A percentile compares a stretch with the other conserved stretches of the same genome.
These are phyloP conservation scores for Paramyrothecium roridum DNA, from an alignment of 2,329 filamentous ascomycete species.

Conservation along the genomic window DNA sequence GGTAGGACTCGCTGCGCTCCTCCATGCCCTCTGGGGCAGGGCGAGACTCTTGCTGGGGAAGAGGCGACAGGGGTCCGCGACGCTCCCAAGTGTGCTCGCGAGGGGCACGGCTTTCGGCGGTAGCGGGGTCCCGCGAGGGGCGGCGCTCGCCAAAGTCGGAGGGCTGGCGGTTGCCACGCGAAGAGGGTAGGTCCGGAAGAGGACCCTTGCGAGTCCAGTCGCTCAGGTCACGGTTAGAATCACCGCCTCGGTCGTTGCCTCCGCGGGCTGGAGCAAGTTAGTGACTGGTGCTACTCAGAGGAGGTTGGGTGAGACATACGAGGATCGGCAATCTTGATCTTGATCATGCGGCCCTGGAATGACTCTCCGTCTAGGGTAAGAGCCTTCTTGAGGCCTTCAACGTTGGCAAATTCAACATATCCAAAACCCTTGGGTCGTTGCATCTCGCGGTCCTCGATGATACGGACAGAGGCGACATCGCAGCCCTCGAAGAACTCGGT, in stretches of 20 bases:
- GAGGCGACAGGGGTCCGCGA: conserved; percentile 83
- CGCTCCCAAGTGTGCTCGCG: conserved; percentile 90
- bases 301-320: conserved; percentile 57
- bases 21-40: conserved; percentile 50
- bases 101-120: conserved; percentile 55
- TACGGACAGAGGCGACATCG: conserved; percentile 84
- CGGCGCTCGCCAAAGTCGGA: conserved; percentile 59
- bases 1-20: conserved; percentile 54
- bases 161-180: conserved; percentile 43
- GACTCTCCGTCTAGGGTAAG: conserved; percentile 76
- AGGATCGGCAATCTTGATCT: conserved; percentile 94
- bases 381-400: conserved; percentile 90
- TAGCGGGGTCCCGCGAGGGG: conserved; percentile 59
- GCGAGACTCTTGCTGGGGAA: conserved; percentile 49
- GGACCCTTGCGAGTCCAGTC: conserved; percentile 95
- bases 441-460: conserved; percentile 94
- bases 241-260: conserved; percentile 53
- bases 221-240: conserved; percentile 72
- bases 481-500: conserved; percentile 83
- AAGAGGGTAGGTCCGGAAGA: conserved; percentile 66
- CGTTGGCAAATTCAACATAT: conserved; percentile 87
- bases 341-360: conserved; percentile 86
- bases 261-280: conserved; percentile 71
- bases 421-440: conserved; percentile 96
- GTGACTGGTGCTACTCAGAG: conserved; percentile 7